A percentile compares a stretch with the other conserved stretches of the same genome.
Evolutionary conservation across 2,329 filamentous ascomycete species (phyloP).

Genomic region (Hypoxylon sp.): DNA sequence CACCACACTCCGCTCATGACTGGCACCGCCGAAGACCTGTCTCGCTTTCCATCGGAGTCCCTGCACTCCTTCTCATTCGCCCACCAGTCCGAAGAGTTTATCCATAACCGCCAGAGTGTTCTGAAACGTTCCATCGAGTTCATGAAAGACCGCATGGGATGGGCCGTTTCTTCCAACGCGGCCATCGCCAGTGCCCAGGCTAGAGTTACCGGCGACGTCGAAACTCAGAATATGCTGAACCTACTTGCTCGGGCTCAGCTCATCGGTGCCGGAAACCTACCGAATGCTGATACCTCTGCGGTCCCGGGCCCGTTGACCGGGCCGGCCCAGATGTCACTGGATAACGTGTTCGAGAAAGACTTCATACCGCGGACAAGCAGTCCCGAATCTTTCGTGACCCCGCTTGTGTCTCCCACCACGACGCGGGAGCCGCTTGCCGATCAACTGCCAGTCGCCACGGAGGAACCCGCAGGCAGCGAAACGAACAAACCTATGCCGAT

Average conservation of each 20-base stretch:
- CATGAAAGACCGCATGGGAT: conserved; percentile 90
- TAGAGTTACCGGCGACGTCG: conserved; percentile 80
- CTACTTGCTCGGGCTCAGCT: conserved; percentile 83
- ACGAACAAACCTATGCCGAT: conserved; percentile 19
- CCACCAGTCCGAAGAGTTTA: conserved; percentile 89
- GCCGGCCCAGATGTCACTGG: conserved; percentile 74
- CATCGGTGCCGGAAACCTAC: conserved; percentile 71
- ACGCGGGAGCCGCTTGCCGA: conserved; percentile 30
- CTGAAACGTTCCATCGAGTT: conserved; percentile 95
- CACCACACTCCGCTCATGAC: conserved; percentile 63
- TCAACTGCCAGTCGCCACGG: background rate
- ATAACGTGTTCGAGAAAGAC: conserved; percentile 85
- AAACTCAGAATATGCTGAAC: conserved; percentile 91
- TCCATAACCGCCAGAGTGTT: conserved; percentile 91
- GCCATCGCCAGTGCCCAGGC: conserved; percentile 85
- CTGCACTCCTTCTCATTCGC: conserved; percentile 98
- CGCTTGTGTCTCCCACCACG: conserved; percentile 47
- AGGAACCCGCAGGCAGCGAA: conserved; percentile 12
- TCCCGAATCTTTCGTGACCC: conserved; percentile 55
- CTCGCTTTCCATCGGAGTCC: conserved; percentile 92
- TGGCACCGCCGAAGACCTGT: conserved; percentile 84
- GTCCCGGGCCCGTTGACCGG: conserved; percentile 76
- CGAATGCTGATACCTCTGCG: conserved; percentile 54
- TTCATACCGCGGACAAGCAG: conserved; percentile 68
- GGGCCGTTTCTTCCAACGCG: conserved; percentile 73